Evolutionary conservation across 345 rosid species (phyloP).

Genomic region (Limnanthes douglasii): DNA sequence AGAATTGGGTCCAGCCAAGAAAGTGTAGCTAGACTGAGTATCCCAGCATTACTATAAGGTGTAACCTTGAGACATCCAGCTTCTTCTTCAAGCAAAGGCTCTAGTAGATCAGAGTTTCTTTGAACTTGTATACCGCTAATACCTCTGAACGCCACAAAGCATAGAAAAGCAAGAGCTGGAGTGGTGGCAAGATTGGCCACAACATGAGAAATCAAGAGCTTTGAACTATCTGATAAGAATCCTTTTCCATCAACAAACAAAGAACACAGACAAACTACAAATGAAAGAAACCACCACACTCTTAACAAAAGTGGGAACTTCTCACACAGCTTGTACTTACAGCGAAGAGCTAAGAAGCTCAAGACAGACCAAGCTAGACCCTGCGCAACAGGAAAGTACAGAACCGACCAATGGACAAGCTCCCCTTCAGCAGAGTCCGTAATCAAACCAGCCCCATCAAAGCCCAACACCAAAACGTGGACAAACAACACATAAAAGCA

Average conservation of each 20-base stretch:
- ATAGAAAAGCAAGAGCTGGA: conserved; percentile 83
- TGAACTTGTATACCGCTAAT: conserved; percentile 48
- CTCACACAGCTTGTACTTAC: conserved; percentile 60
- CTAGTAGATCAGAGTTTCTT: conserved; percentile 59
- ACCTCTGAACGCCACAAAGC: conserved; percentile 62
- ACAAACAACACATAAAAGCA: conserved; percentile 65
- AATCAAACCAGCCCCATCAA: conserved; percentile 53
- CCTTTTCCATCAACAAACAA: conserved; percentile 63
- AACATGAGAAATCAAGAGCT: conserved; percentile 46
- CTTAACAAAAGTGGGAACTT: conserved; percentile 66
- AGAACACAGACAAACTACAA: conserved; percentile 50
- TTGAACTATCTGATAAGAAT: conserved; percentile 34
- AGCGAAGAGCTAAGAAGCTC: conserved; percentile 63
- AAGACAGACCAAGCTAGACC: conserved; percentile 74
- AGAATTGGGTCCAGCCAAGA: conserved; percentile 97
- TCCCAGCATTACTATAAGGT: conserved; percentile 59
- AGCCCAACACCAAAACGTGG: conserved; percentile 56
- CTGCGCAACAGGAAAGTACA: conserved; percentile 51
- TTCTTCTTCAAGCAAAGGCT: conserved; percentile 87
- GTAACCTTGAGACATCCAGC: conserved; percentile 75
- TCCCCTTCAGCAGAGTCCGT: conserved; percentile 29
- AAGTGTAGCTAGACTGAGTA: conserved; percentile 68
- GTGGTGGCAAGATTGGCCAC: conserved; percentile 62
- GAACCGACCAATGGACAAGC: conserved; percentile 39
- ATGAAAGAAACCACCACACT: conserved; percentile 77